Evolutionary conservation across 176 grass and related monocot species (phyloP).

Genomic region (Chrysopogon serrulatus): DNA sequence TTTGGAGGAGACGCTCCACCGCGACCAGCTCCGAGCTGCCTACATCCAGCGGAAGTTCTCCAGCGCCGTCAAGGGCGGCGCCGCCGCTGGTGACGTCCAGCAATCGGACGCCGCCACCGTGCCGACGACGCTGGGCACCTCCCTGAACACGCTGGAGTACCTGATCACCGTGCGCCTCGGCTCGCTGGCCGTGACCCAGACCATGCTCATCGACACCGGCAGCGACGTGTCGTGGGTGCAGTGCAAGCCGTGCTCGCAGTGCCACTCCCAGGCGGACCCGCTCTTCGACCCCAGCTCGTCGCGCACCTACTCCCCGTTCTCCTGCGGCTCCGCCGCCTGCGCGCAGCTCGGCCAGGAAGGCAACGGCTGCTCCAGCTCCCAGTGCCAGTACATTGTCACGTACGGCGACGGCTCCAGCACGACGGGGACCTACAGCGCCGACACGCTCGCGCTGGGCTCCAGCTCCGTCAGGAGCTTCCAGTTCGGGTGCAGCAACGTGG

Average conservation of each 20-base stretch:
- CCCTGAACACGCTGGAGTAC: background rate
- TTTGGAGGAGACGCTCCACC: background rate
- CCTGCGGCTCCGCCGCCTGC: background rate
- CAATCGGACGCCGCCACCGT: background rate
- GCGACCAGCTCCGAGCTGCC: background rate
- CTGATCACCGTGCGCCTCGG: background rate
- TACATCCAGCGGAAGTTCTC: background rate
- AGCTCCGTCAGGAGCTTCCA: background rate
- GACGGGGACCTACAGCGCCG: background rate
- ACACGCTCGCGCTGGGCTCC: background rate
- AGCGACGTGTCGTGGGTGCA: conserved; percentile 53
- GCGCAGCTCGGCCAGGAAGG: background rate
- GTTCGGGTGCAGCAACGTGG: background rate
- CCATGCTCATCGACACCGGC: conserved; percentile 34
- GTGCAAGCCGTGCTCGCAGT: conserved; percentile 28
- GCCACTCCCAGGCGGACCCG: background rate
- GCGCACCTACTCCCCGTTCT: background rate
- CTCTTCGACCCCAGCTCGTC: background rate
- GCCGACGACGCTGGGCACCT: background rate
- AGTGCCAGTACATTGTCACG: background rate
- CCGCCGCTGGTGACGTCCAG: too few relatives aligned
- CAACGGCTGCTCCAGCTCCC: background rate
- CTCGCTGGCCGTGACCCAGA: background rate
- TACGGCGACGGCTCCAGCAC: background rate
- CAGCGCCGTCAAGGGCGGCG: background rate